These are phyloP conservation scores for Cercospora nicotianae DNA, from an alignment of 2,329 filamentous ascomycete species.

Conservation along the genomic window DNA sequence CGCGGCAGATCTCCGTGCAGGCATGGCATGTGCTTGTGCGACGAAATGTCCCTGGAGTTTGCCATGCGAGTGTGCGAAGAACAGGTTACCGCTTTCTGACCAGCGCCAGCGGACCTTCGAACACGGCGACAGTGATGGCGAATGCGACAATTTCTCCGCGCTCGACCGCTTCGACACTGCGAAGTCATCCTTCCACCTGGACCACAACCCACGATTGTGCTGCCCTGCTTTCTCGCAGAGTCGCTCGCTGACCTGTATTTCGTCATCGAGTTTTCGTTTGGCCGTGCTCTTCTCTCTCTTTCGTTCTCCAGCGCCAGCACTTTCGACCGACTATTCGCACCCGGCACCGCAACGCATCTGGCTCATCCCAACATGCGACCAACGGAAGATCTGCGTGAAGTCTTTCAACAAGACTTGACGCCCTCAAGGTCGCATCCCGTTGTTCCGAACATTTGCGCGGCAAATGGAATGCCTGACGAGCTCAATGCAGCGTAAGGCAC, in stretches of 20 bases:
- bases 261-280: slow-evolving; percentile 1
- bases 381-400: neutral
- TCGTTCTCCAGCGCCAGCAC: neutral
- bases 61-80: neutral
- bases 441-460: neutral
- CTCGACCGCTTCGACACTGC: neutral
- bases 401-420: slow-evolving; percentile 4
- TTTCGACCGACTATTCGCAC: neutral
- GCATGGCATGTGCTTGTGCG: neutral
- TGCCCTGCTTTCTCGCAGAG: neutral
- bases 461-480: neutral
- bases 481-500: neutral
- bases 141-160: neutral
- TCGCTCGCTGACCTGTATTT: neutral
- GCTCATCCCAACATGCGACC: neutral
- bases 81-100: neutral
- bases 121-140: neutral
- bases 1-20: neutral
- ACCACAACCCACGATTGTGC: neutral
- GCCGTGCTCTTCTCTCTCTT: neutral
- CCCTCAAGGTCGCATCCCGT: neutral
- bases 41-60: neutral
- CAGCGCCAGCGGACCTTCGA: neutral
- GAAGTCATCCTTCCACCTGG: neutral
- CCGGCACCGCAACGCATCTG: neutral